Conservation (phyloP, 495 filamentous ascomycete genomes). For the Bryoglossum gracile region DNA sequence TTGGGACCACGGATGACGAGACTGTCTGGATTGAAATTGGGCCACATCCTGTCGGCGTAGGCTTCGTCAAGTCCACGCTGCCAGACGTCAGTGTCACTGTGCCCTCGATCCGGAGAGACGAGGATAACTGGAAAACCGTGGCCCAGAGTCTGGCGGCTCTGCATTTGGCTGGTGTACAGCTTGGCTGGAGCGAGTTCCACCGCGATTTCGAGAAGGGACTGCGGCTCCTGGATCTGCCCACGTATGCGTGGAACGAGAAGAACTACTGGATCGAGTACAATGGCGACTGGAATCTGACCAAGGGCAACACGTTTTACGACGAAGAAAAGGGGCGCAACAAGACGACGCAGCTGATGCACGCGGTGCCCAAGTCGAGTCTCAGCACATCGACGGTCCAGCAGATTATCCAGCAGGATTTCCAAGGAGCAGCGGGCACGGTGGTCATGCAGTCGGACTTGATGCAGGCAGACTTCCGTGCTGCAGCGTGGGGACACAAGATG, state of each 20-base stretch:
- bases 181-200: conserved; percentile 74
- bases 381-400: conserved; percentile 43
- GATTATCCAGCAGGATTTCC: conserved; percentile 47
- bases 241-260: conserved; percentile 71
- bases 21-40: conserved; percentile 60
- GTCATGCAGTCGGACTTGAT: conserved; percentile 60
- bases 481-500: conserved; percentile 60
- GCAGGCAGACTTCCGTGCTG: conserved; percentile 45
- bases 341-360: conserved; percentile 39
- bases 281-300: conserved; percentile 60
- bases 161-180: conserved; percentile 54
- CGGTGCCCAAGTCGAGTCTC: conserved; percentile 31
- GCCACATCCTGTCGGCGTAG: conserved; percentile 57
- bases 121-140: conserved; percentile 60
- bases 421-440: conserved; percentile 45
- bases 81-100: conserved; percentile 46
- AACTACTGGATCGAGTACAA: conserved; percentile 75
- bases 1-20: conserved; percentile 39
- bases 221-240: conserved; percentile 58
- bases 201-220: conserved; percentile 53
- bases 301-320: conserved; percentile 53
- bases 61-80: conserved; percentile 59
- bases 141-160: conserved; percentile 50
- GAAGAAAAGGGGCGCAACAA: background rate
- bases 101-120: conserved; percentile 41